A percentile compares a stretch with the other conserved stretches of the same genome.
These are phyloP conservation scores for Hansenula lynferdii DNA, from an alignment of 1,139 yeast species.

Conservation along the genomic window DNA sequence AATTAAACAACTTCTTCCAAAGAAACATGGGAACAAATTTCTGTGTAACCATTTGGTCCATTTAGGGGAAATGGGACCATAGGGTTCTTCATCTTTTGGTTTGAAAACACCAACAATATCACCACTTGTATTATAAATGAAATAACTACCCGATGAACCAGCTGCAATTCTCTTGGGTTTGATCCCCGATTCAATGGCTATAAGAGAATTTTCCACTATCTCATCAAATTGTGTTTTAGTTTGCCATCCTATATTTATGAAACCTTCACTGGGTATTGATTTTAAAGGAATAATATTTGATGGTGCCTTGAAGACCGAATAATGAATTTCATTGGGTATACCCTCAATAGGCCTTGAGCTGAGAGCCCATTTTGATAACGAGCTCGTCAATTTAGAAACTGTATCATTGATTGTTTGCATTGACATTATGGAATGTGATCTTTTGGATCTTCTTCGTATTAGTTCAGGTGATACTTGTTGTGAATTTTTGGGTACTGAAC, in stretches of 20 bases:
- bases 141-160: constrained; percentile 74
- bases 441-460: constrained; percentile 2
- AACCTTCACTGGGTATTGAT: constrained; percentile 27
- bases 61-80: constrained; percentile 73
- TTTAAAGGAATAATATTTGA: constrained; percentile 24
- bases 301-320: constrained; percentile 46
- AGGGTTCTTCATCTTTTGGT: constrained; percentile 80
- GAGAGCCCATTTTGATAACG: constrained; percentile 17
- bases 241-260: constrained; percentile 26
- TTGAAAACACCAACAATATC: constrained; percentile 58
- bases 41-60: constrained; percentile 81
- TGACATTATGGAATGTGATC: constrained; percentile 17
- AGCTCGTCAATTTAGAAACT: constrained; percentile 19
- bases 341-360: constrained; percentile 11
- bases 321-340: constrained; percentile 35
- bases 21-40: constrained; percentile 71
- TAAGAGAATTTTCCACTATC: constrained; percentile 34
- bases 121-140: constrained; percentile 37
- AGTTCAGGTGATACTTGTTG: not conserved
- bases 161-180: constrained; percentile 52
- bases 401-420: constrained; percentile 14
- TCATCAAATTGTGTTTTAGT: constrained; percentile 30
- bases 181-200: constrained; percentile 36
- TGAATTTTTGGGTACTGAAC: too few species aligned
- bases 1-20: constrained; percentile 68